Evolutionary conservation across 805 yeast genomes (phyloP).

Genomic region (Candida xyloterini): DNA sequence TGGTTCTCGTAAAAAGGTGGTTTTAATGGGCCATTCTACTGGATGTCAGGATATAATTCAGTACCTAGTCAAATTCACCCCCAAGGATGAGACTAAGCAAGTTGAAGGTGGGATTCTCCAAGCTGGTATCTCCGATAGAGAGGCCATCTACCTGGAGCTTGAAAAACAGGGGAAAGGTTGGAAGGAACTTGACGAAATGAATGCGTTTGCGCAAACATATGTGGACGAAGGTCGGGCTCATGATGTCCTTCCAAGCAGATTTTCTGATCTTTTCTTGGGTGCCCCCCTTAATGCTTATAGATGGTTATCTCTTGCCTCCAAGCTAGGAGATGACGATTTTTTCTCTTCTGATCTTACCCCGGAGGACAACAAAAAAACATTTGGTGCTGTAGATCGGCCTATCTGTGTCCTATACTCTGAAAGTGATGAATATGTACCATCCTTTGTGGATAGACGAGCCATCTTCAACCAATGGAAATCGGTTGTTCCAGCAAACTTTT

Average conservation of each 20-base stretch:
- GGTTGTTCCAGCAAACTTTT: constrained; percentile 38
- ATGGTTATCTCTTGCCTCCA: constrained; percentile 57
- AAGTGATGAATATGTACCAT: constrained; percentile 62
- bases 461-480: constrained; percentile 50
- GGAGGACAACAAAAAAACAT: constrained; percentile 41
- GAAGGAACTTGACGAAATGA: constrained; percentile 37
- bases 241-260: constrained; percentile 52
- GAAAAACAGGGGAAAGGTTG: constrained; percentile 36
- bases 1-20: constrained; percentile 46
- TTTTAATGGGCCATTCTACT: constrained; percentile 78
- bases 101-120: constrained; percentile 64
- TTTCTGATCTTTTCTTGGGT: constrained; percentile 41
- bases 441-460: constrained; percentile 42
- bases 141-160: constrained; percentile 34
- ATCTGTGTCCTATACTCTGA: constrained; percentile 57
- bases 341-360: constrained; percentile 62
- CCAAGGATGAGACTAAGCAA: constrained; percentile 14
- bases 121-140: constrained; percentile 72
- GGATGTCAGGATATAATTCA: constrained; percentile 77
- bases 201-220: constrained; percentile 35
- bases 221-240: constrained; percentile 43
- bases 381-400: constrained; percentile 51
- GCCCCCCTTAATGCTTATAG: constrained; percentile 68
- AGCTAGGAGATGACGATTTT: constrained; percentile 75
- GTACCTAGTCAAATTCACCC: constrained; percentile 43